A percentile compares a stretch with the other conserved stretches of the same genome.
Conservation (phyloP, 371 early-diverging fungal species). For the Entomophthora muscae region DNA sequence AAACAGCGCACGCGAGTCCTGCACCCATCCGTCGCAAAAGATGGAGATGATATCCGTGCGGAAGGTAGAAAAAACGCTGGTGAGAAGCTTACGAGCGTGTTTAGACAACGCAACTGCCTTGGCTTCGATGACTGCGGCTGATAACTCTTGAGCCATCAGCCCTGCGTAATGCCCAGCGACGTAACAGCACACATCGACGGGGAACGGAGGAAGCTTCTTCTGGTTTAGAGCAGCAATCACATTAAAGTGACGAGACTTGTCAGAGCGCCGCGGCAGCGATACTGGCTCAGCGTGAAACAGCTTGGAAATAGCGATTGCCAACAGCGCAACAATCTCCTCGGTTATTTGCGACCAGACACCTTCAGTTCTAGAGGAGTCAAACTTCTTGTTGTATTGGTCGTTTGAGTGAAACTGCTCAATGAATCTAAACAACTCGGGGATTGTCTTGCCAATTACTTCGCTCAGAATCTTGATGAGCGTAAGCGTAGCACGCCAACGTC, state of each 20-base stretch:
- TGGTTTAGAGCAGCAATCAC: constrained; percentile 1
- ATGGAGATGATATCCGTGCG: neutral
- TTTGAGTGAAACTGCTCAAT: neutral
- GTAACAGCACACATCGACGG: neutral
- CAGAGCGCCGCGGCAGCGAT: neutral
- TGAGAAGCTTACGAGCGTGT: neutral
- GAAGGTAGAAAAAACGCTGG: neutral
- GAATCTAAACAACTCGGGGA: neutral
- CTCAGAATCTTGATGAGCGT: neutral
- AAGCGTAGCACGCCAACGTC: neutral
- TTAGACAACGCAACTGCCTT: neutral
- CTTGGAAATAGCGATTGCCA: constrained; percentile 2
- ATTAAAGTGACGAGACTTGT: neutral
- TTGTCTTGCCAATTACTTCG: constrained; percentile 3
- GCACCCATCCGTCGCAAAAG: constrained; percentile 3
- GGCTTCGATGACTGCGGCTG: neutral
- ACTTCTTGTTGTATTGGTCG: neutral
- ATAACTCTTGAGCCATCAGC: neutral
- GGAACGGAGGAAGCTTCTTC: neutral
- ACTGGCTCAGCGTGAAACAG: constrained; percentile 1
- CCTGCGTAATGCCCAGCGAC: neutral
- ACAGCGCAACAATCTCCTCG: constrained; percentile 2
- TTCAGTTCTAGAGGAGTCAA: neutral
- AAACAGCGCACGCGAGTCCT: neutral
- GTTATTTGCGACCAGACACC: neutral